phyloP scores from a whole-genome alignment of 73 alveolate genomes.

The Effrenium voratum region DNA sequence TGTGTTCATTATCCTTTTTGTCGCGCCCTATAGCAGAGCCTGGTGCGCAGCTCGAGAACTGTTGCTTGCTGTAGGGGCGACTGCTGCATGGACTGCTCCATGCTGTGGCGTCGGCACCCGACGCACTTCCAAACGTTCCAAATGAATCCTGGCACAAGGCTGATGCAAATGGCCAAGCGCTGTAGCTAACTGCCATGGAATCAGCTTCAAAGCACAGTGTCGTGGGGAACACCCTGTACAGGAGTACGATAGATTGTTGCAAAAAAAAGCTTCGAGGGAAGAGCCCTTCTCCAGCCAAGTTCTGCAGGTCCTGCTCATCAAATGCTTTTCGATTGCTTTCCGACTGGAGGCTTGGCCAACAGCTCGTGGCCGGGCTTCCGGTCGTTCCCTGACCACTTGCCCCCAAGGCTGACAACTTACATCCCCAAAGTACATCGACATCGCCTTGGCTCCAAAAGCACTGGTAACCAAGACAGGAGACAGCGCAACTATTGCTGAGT shows the following conservation, averaged over 20 bases:
- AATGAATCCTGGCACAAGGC: slow-evolving; percentile 27
- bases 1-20: too few species aligned
- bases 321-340: slow-evolving; percentile 46
- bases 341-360: slow-evolving; percentile 20
- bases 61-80: too few species aligned
- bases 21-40: too few species aligned
- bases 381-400: not conserved
- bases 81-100: too few species aligned
- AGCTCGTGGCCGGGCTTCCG: not conserved
- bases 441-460: slow-evolving; percentile 19
- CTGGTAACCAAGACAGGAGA: too few species aligned
- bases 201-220: not conserved
- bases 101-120: slow-evolving; percentile 52
- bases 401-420: slow-evolving; percentile 28
- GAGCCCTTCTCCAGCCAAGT: not conserved
- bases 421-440: slow-evolving; percentile 24
- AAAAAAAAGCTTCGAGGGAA: not conserved
- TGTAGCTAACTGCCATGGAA: not conserved
- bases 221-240: too few species aligned
- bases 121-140: slow-evolving; percentile 44
- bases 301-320: slow-evolving; percentile 8
- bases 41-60: too few species aligned
- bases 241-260: not conserved
- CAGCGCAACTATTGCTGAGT: too few species aligned
- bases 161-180: not conserved